A percentile compares a stretch with the other conserved stretches of the same genome.
These are phyloP conservation scores for Apiotrichum laibachii DNA, from an alignment of 1,284 basidiomycete genomes.

Conservation along the genomic window DNA sequence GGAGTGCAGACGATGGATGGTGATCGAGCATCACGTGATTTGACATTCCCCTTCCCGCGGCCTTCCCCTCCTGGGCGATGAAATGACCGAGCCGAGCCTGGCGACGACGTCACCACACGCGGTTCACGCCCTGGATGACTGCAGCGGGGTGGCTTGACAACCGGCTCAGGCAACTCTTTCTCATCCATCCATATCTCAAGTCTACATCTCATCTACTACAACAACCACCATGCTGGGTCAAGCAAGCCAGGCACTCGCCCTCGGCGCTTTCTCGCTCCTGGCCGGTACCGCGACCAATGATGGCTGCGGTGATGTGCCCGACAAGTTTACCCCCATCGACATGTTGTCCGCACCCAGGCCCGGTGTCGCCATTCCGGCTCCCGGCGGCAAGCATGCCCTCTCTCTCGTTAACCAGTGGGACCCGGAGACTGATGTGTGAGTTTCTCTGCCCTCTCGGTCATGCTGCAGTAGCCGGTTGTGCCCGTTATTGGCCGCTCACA, in stretches of 20 bases:
- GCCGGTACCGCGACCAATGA: background rate
- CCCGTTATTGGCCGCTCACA: background rate
- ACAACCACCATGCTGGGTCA: background rate
- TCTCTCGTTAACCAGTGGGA: slow-evolving; percentile 67
- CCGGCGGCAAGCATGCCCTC: slow-evolving; percentile 64
- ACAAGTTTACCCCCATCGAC: slow-evolving; percentile 66
- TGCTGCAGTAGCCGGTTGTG: background rate
- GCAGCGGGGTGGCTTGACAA: too few relatives aligned
- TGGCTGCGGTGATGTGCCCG: background rate
- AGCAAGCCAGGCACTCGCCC: background rate
- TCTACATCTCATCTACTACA: background rate
- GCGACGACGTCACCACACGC: too few relatives aligned
- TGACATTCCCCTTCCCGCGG: too few relatives aligned
- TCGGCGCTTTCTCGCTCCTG: background rate
- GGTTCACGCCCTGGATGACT: too few relatives aligned
- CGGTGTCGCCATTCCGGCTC: slow-evolving; percentile 63
- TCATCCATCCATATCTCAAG: too few relatives aligned
- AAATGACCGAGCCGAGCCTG: too few relatives aligned
- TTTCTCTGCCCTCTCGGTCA: slow-evolving; percentile 12
- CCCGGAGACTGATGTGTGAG: slow-evolving; percentile 67
- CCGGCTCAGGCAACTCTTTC: too few relatives aligned
- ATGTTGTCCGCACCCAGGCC: slow-evolving; percentile 71
- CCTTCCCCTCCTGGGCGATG: too few relatives aligned
- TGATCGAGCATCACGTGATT: too few relatives aligned
- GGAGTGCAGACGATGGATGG: too few relatives aligned